These are phyloP conservation scores for Colletotrichum lini DNA, from an alignment of 2,329 filamentous ascomycete species.

Conservation along the genomic window DNA sequence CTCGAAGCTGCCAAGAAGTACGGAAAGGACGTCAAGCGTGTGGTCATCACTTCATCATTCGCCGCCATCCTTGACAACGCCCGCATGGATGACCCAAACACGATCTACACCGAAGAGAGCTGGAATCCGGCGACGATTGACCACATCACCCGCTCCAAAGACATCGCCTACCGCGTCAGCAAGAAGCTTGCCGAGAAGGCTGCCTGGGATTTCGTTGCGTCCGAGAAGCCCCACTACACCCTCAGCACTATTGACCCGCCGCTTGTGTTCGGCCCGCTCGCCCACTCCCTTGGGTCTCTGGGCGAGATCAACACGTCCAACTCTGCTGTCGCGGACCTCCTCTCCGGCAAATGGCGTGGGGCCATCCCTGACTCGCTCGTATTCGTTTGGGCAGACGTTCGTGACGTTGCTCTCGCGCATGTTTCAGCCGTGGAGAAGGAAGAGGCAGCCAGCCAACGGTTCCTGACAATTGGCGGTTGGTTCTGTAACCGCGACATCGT, in stretches of 20 bases:
- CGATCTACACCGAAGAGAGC: constrained; percentile 60
- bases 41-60: constrained; percentile 68
- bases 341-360: too few species aligned
- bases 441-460: too few species aligned
- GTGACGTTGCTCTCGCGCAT: too few species aligned
- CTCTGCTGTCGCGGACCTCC: too few species aligned
- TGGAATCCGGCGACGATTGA: constrained; percentile 68
- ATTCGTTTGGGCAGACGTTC: too few species aligned
- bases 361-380: too few species aligned
- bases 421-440: too few species aligned
- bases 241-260: constrained; percentile 68
- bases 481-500: too few species aligned
- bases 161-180: constrained; percentile 65
- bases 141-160: constrained; percentile 55
- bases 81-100: constrained; percentile 54
- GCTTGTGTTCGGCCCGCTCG: constrained; percentile 68
- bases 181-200: constrained; percentile 68
- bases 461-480: too few species aligned
- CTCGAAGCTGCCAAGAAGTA: constrained; percentile 70
- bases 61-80: constrained; percentile 63
- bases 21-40: constrained; percentile 74
- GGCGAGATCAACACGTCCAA: constrained; percentile 67
- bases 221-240: constrained; percentile 61
- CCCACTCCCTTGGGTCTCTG: constrained; percentile 61
- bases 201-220: constrained; percentile 65